Percentiles rank a stretch among this genome's conserved stretches.
Conservation (phyloP, 495 filamentous ascomycete species). For the Bathelium albidoporum region DNA sequence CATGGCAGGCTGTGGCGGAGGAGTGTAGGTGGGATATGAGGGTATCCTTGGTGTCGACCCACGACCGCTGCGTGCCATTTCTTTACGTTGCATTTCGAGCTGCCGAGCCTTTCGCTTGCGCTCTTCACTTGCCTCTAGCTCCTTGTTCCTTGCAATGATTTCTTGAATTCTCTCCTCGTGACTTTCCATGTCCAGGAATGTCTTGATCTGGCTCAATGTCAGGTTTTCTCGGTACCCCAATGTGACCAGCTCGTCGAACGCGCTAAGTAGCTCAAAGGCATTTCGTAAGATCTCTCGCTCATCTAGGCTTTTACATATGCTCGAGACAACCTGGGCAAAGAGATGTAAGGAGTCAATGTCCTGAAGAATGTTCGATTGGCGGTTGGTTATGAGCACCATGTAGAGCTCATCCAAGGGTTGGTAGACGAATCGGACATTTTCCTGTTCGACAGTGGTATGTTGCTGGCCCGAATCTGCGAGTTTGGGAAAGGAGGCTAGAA, state of each 20-base stretch:
- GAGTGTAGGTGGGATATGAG: slow-evolving; percentile 54
- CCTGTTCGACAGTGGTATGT: slow-evolving; percentile 95
- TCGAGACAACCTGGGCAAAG: slow-evolving; percentile 92
- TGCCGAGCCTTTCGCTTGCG: slow-evolving; percentile 97
- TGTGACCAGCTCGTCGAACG: slow-evolving; percentile 93
- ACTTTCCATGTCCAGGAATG: slow-evolving; percentile 97
- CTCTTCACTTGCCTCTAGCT: slow-evolving; percentile 93
- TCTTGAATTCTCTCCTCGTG: slow-evolving; percentile 93
- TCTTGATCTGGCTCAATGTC: slow-evolving; percentile 90
- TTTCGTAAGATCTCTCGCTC: slow-evolving; percentile 89
- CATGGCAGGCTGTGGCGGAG: slow-evolving; percentile 59
- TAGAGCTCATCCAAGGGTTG: slow-evolving; percentile 98
- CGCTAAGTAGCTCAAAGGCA: slow-evolving; percentile 89
- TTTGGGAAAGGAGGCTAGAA: slow-evolving; percentile 93
- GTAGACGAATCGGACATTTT: slow-evolving; percentile 99
- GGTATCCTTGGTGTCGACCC: slow-evolving; percentile 57
- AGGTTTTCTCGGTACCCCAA: slow-evolving; percentile 93
- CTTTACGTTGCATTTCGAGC: slow-evolving; percentile 94
- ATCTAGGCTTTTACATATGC: slow-evolving; percentile 90
- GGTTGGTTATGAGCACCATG: slow-evolving; percentile 98
- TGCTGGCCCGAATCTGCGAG: slow-evolving; percentile 89
- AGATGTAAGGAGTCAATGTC: slow-evolving; percentile 97
- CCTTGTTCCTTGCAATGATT: slow-evolving; percentile 68
- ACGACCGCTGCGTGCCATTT: slow-evolving; percentile 55
- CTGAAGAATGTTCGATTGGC: slow-evolving; percentile 96